Evolutionary conservation across 2,329 filamentous ascomycete genomes (phyloP).

Genomic region (Bipolaris victoriae): DNA sequence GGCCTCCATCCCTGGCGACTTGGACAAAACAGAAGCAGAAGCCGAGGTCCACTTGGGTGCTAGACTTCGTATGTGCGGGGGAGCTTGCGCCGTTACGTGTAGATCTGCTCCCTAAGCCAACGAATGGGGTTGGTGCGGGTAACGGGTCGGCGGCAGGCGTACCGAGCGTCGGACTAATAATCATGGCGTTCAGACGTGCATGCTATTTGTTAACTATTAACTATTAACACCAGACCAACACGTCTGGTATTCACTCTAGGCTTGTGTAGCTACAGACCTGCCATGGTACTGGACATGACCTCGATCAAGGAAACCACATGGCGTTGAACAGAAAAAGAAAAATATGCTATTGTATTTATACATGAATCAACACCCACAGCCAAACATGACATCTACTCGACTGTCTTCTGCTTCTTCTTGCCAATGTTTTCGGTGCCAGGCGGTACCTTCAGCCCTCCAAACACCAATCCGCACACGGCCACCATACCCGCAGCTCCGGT

Average conservation of each 20-base stretch:
- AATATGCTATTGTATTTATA: not conserved
- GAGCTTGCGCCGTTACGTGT: not conserved
- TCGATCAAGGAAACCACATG: not conserved
- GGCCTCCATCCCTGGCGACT: too few relatives aligned
- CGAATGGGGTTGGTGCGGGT: not conserved
- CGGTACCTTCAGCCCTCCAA: conserved; percentile 73
- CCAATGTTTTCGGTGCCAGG: conserved; percentile 44
- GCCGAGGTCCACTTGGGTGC: conserved; percentile 29
- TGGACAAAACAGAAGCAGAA: conserved; percentile 4
- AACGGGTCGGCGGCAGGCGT: not conserved
- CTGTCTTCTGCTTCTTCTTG: conserved; percentile 31
- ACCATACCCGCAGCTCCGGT: conserved; percentile 82
- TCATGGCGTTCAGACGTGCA: too few relatives aligned
- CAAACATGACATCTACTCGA: not conserved
- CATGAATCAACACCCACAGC: not conserved
- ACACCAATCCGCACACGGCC: conserved; percentile 72
- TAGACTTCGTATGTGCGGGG: conserved; percentile 23
- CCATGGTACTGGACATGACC: too few relatives aligned
- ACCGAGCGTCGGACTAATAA: not conserved
- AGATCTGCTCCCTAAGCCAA: not conserved
- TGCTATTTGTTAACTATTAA: too few relatives aligned
- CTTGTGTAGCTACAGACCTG: too few relatives aligned
- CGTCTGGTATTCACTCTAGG: too few relatives aligned
- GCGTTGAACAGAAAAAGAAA: not conserved
- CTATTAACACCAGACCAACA: too few relatives aligned